Conservation (phyloP, 75 land plant species). For the Cunninghamia lanceolata region DNA sequence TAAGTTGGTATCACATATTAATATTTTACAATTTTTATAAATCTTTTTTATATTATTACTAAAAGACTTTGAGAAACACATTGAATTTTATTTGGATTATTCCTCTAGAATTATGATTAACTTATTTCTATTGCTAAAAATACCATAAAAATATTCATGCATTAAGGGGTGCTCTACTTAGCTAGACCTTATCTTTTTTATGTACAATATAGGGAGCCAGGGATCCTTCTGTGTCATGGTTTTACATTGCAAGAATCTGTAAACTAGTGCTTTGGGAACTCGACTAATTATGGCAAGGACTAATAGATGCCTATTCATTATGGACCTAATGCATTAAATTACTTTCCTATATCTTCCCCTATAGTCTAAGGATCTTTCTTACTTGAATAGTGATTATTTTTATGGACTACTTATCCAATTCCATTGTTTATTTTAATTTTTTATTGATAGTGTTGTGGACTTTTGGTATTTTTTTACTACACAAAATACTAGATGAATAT, state of each 20-base stretch:
- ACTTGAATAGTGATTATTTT: background rate
- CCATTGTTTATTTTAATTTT: background rate
- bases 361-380: constrained; percentile 64
- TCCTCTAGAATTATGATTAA: background rate
- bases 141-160: background rate
- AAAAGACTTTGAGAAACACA: background rate
- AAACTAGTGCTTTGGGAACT: constrained; percentile 87
- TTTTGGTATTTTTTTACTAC: background rate
- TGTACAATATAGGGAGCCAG: constrained; percentile 92
- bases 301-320: constrained; percentile 95
- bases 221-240: constrained; percentile 89
- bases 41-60: background rate
- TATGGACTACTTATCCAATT: background rate
- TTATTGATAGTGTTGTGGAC: background rate
- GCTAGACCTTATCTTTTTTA: background rate
- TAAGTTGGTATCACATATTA: background rate
- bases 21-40: background rate
- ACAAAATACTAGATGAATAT: background rate
- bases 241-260: constrained; percentile 85
- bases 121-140: constrained; percentile 2
- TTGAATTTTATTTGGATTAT: background rate
- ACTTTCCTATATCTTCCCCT: constrained; percentile 80
- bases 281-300: constrained; percentile 82
- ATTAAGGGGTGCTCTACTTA: background rate
- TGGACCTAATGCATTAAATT: constrained; percentile 81